Percentiles rank a stretch among this genome's conserved stretches.
Evolutionary conservation across 2,329 filamentous ascomycete genomes (phyloP).

Genomic region (Penicillium occitanis): DNA sequence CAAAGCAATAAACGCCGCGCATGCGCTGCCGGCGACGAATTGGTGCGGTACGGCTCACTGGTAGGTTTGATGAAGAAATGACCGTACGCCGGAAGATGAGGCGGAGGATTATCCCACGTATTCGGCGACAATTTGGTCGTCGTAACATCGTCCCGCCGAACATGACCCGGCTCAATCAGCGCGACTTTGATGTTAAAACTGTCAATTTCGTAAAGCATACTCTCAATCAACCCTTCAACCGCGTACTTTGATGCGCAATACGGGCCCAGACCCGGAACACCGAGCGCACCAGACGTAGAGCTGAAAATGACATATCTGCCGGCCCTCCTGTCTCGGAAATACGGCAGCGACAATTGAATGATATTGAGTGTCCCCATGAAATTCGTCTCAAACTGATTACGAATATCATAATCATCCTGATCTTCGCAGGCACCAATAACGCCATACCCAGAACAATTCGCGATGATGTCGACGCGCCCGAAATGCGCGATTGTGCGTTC

Average conservation of each 20-base stretch:
- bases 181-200: conserved; percentile 90
- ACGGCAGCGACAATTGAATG: conserved; percentile 80
- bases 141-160: conserved; percentile 72
- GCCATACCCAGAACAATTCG: conserved; percentile 91
- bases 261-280: conserved; percentile 86
- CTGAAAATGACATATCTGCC: conserved; percentile 95
- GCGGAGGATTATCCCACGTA: conserved; percentile 31
- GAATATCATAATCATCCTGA: conserved; percentile 90
- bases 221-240: conserved; percentile 91
- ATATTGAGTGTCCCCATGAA: conserved; percentile 96
- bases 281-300: conserved; percentile 86
- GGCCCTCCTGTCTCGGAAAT: conserved; percentile 72
- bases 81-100: conserved; percentile 75
- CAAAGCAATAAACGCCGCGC: conserved; percentile 90
- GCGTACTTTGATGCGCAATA: conserved; percentile 98
- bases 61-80: conserved; percentile 89
- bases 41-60: conserved; percentile 74
- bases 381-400: conserved; percentile 96
- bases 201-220: conserved; percentile 94
- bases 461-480: conserved; percentile 81
- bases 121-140: conserved; percentile 32
- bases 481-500: conserved; percentile 70
- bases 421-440: conserved; percentile 96
- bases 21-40: conserved; percentile 81
- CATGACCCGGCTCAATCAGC: conserved; percentile 85